These are phyloP conservation scores for Globisporangium mamillatum DNA, from an alignment of 352 stramenopile genomes.

Conservation along the genomic window DNA sequence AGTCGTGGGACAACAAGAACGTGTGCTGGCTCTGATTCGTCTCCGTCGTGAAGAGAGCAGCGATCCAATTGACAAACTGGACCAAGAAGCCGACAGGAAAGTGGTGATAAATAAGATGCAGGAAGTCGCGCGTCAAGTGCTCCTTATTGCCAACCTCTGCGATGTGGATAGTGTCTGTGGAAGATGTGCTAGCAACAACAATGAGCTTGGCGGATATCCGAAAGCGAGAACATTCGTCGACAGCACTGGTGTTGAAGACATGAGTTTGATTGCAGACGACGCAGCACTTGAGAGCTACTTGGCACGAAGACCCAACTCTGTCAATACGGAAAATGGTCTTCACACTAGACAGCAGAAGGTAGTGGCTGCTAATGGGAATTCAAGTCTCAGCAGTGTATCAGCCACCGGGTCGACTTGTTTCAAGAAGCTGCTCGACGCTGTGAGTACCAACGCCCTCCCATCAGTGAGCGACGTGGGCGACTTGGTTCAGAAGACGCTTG, in stretches of 20 bases:
- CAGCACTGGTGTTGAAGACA: background rate
- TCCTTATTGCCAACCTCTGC: background rate
- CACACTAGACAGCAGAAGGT: background rate
- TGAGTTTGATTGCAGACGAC: background rate
- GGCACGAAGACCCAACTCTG: background rate
- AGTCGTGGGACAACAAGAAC: conserved; percentile 10
- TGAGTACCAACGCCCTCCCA: background rate
- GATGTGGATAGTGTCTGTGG: background rate
- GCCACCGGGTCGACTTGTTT: background rate
- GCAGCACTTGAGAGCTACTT: conserved; percentile 14
- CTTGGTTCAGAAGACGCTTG: conserved; percentile 20
- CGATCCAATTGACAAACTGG: background rate
- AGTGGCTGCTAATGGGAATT: background rate
- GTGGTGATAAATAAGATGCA: conserved; percentile 2
- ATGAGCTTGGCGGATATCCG: background rate
- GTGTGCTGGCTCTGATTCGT: background rate
- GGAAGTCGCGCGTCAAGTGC: background rate
- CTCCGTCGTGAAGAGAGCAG: background rate
- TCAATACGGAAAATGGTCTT: too few relatives aligned
- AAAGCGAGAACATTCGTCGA: background rate
- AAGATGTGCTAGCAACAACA: background rate
- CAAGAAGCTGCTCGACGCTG: conserved; percentile 4
- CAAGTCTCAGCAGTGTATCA: too few relatives aligned
- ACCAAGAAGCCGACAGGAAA: background rate
- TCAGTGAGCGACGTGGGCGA: background rate